A percentile compares a stretch with the other conserved stretches of the same genome.
Conservation (phyloP, 371 early-diverging fungal species). For the Mucor mucedo region DNA sequence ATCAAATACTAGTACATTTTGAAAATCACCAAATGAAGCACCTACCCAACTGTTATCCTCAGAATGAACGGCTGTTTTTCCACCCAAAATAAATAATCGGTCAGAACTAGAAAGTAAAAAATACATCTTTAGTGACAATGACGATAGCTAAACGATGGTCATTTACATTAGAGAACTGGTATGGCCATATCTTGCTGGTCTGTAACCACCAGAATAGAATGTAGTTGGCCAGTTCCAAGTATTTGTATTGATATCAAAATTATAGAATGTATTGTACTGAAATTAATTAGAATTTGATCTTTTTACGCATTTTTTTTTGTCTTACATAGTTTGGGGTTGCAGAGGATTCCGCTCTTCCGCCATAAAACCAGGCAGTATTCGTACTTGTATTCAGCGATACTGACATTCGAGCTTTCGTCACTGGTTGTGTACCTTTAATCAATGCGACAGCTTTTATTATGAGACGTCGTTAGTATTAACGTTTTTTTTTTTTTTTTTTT, state of each 20-base stretch:
- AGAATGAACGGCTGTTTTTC: slow-evolving; percentile 27
- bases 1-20: slow-evolving; percentile 46
- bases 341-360: slow-evolving; percentile 17
- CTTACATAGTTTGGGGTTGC: background rate
- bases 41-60: slow-evolving; percentile 20
- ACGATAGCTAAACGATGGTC: background rate
- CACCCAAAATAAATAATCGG: slow-evolving; percentile 47
- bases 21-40: slow-evolving; percentile 33
- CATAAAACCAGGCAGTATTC: slow-evolving; percentile 24
- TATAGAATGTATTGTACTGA: slow-evolving; percentile 22
- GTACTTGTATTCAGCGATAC: slow-evolving; percentile 22
- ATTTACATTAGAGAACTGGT: slow-evolving; percentile 42
- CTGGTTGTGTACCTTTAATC: slow-evolving; percentile 17
- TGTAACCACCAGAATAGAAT: slow-evolving; percentile 32
- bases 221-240: slow-evolving; percentile 28
- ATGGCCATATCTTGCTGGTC: slow-evolving; percentile 46
- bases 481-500: no score
- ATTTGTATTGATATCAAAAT: slow-evolving; percentile 17
- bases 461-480: no score
- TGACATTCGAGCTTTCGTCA: slow-evolving; percentile 23
- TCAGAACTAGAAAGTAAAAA: slow-evolving; percentile 21
- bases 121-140: background rate
- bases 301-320: background rate
- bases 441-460: background rate
- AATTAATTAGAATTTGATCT: background rate